These are phyloP conservation scores for Pholiota adiposa DNA, from an alignment of 1,284 basidiomycete genomes.

Conservation along the genomic window DNA sequence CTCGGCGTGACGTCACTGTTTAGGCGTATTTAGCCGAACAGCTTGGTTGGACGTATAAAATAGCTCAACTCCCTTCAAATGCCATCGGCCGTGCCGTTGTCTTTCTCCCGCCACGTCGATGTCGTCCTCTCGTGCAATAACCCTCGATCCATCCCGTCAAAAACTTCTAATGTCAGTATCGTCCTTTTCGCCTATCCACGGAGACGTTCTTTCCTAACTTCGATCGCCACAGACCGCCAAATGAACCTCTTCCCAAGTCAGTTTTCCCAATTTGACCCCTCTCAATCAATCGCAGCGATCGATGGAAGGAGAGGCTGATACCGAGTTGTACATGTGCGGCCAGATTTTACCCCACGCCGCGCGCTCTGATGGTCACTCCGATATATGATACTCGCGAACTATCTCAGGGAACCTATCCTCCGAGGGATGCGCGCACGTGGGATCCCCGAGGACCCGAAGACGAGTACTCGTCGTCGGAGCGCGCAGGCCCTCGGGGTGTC, in stretches of 20 bases:
- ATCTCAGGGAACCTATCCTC: neutral
- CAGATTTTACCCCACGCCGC: constrained; percentile 30
- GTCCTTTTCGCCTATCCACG: neutral
- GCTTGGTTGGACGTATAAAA: no score
- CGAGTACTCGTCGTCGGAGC: neutral
- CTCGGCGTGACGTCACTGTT: no score
- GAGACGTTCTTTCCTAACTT: neutral
- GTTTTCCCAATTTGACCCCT: constrained; percentile 4
- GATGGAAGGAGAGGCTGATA: neutral
- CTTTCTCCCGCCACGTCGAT: neutral
- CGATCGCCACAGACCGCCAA: constrained; percentile 22
- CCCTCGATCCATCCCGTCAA: constrained; percentile 23
- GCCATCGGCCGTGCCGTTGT: neutral
- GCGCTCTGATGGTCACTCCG: constrained; percentile 29
- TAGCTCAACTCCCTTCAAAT: no score
- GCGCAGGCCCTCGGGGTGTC: neutral
- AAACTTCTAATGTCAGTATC: constrained; percentile 22
- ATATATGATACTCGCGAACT: constrained; percentile 26
- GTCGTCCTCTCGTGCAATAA: constrained; percentile 12
- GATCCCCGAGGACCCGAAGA: neutral
- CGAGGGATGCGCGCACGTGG: neutral
- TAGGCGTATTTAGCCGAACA: no score
- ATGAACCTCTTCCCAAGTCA: constrained; percentile 28
- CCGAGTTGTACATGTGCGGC: neutral
- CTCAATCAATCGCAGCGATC: neutral